Evolutionary conservation across 306 rosid species (phyloP), one percentile per base, ranked within the genome.

Genomic region (Citrullus amarus): DNA sequence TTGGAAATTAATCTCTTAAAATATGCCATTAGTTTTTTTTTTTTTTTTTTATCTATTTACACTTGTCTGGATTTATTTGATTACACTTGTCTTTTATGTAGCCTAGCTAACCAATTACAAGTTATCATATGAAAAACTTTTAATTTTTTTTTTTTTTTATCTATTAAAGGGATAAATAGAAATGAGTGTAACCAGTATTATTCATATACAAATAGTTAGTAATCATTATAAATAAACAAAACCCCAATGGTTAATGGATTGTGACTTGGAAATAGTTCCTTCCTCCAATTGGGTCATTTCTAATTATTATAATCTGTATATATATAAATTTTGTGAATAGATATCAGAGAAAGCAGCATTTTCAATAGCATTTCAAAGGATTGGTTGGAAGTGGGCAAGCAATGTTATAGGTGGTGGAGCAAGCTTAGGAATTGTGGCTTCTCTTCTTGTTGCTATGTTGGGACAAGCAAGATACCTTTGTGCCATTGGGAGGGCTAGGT

Each of bases 381-480:
- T 89, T 57, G 95, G 96, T 46, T 95, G 98, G 97, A 79, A 77
- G 15, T 95, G 98, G 98, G 97, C 90, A 15, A 86, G 96, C 83
- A 92, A 92, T 75, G 60, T 91, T 72, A 93, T 95, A 22, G 98
- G 97, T 50, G 98, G 83, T 41, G 97, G 96, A 25, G 97, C 97
- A 81, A 88, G 92, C 80, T 81, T 90, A 79, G 89, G 90, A 10
- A 83, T 89, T 50, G 87, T 94, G 78, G 96, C 98, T 76, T 94
- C 98, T 79, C 91, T 94, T 4, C 71, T 94, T 78, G 97, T 94
- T 15, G 96, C 97, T 5, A 92, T 92, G 97, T 83, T 90, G 88
- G 97, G 98, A 48, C 98, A 94, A 85, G 98, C 98, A 0, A 87
- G 98, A 81, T 94, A 92, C 85, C 96, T 94, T 78, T 94, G 97